A percentile compares a stretch with the other conserved stretches of the same genome.
phyloP scores from a whole-genome alignment of 1,284 basidiomycete species.

The Cutaneotrichosporon cutaneum region DNA sequence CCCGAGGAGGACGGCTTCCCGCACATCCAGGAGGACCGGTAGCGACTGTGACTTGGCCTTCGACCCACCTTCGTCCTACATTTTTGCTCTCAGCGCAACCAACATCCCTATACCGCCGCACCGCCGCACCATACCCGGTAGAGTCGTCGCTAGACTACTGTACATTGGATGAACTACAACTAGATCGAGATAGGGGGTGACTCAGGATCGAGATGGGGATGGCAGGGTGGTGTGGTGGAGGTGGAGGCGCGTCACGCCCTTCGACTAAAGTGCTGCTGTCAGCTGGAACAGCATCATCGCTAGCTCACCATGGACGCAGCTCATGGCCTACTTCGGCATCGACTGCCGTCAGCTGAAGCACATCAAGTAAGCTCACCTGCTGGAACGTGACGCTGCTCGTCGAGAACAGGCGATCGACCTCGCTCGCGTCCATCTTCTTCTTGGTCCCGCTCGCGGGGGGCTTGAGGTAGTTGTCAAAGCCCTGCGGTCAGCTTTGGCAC shows the following conservation, averaged over 20 bases:
- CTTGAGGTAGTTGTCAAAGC: conserved; percentile 56
- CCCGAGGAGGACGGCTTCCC: conserved; percentile 30
- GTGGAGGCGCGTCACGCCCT: background rate
- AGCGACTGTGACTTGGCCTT: background rate
- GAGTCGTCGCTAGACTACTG: conserved; percentile 10
- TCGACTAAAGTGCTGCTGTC: background rate
- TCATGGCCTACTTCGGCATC: conserved; percentile 1
- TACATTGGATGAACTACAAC: conserved; percentile 10
- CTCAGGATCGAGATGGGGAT: background rate
- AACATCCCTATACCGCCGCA: background rate
- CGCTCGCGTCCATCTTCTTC: conserved; percentile 49
- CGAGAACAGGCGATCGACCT: conserved; percentile 54
- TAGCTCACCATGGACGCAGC: no score
- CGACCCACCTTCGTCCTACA: background rate
- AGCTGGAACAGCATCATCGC: background rate
- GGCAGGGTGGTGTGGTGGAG: background rate
- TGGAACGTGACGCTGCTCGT: conserved; percentile 51
- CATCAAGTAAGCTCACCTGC: conserved; percentile 33
- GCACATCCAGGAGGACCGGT: conserved; percentile 2
- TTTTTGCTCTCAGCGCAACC: background rate
- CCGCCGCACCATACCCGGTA: background rate
- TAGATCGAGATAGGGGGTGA: background rate
- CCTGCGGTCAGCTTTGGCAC: conserved; percentile 31
- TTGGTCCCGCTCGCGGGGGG: conserved; percentile 45
- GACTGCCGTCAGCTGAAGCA: background rate